Evolutionary conservation across 352 stramenopile species (phyloP), one percentile per base, ranked within the genome.

Genomic region (Globisporangium recalcitrans): DNA sequence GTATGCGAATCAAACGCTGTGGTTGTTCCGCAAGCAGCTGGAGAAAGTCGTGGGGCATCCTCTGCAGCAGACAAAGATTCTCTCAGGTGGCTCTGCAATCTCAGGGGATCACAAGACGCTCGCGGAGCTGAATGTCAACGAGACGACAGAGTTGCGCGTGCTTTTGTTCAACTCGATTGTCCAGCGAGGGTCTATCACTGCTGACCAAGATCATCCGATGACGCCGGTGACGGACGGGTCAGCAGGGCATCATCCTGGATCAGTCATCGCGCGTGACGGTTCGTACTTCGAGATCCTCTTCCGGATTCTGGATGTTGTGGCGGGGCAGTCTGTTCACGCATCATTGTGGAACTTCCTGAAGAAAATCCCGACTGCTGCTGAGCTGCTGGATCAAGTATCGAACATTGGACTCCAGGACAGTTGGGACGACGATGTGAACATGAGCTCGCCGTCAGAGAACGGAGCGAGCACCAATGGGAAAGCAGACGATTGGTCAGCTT

Each of bases 221-320:
- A 36, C 52, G 27, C 63, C 60, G 19, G 14, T 55, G 14, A 60
- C 44, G 11, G 72, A 68, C 29, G 54, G 51, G 27, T 46, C 47
- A 38, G 52, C 77, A 9, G 61, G 48, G 10, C 72, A 76, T n/a
- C 74, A 86, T 46, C 80, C 86, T 53, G 87, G 83, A 22, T 27
- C 85, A 19, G 58, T 96, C 16, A 88, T 94, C 64, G 71, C 83
- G 19, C 66, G 69, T 26, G 72, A 93, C 66, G 68, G 62, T 7
- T 75, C 82, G 21, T 94, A 96, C 58, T 94, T 94, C 56, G 80
- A 88, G 19, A 80, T 92, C 31, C 66, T 96, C n/a, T 94, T 96
- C 53, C 78, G 75, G 55, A 78, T 94, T 19, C 70, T 94, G 13
- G 87, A 94, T 56, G 75, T 77, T 19, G 75, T 91, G 1, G 73